Evolutionary conservation across 2,329 filamentous ascomycete genomes (phyloP).

Genomic region (Coleophoma crateriformis): DNA sequence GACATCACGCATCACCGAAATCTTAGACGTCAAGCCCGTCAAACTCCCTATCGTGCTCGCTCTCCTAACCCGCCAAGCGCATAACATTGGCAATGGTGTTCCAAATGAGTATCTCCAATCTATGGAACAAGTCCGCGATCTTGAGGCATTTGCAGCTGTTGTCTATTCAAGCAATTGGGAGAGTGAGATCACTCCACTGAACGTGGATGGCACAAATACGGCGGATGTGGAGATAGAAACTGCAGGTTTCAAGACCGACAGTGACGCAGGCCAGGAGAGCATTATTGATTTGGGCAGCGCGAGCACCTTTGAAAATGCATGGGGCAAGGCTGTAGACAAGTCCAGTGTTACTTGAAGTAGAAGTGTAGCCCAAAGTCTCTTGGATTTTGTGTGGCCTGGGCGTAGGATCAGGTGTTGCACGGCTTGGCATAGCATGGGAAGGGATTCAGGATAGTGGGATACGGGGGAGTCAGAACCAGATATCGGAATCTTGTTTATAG

Average conservation of each 20-base stretch:
- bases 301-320: conserved; percentile 59
- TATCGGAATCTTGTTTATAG: too few relatives aligned
- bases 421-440: too few relatives aligned
- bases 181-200: conserved; percentile 46
- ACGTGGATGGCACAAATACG: conserved; percentile 11
- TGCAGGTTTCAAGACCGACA: conserved; percentile 4
- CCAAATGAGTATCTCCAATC: conserved; percentile 66
- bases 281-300: conserved; percentile 46
- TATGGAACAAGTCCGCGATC: conserved; percentile 70
- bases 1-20: conserved; percentile 38
- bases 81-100: conserved; percentile 76
- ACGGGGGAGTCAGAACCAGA: too few relatives aligned
- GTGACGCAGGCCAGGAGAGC: conserved; percentile 37
- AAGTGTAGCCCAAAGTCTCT: too few relatives aligned
- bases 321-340: conserved; percentile 49
- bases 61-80: conserved; percentile 84
- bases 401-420: too few relatives aligned
- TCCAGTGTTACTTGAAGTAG: background rate
- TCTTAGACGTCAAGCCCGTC: conserved; percentile 45
- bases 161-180: conserved; percentile 85
- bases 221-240: conserved; percentile 11
- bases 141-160: conserved; percentile 80
- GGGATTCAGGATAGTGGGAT: too few relatives aligned
- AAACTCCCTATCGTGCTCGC: conserved; percentile 89
- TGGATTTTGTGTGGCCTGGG: too few relatives aligned